These are phyloP conservation scores for Hura crepitans DNA, from an alignment of 441 rosid genomes.

Conservation along the genomic window DNA sequence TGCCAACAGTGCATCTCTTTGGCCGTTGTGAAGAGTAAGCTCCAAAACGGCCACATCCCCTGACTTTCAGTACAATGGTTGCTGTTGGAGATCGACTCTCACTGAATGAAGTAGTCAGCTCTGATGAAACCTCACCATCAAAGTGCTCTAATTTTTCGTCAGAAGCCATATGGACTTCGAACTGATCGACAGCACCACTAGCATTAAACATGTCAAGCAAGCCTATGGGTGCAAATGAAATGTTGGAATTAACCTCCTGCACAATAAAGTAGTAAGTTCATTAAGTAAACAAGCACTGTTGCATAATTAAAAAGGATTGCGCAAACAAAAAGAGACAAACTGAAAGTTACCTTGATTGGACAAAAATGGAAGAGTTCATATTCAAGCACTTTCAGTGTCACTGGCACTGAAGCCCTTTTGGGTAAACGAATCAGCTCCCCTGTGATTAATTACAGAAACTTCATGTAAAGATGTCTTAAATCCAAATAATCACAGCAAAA, in stretches of 20 bases:
- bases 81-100: conserved; percentile 40
- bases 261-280: neutral
- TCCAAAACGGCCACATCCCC: conserved; percentile 81
- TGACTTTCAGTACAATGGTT: conserved; percentile 44
- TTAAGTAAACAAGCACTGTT: neutral
- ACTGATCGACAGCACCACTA: conserved; percentile 64
- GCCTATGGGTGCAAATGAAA: conserved; percentile 80
- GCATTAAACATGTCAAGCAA: conserved; percentile 81
- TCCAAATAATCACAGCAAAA: neutral
- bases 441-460: conserved; percentile 24
- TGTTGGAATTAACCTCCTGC: conserved; percentile 57
- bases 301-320: neutral
- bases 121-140: conserved; percentile 53
- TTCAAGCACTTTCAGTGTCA: conserved; percentile 73
- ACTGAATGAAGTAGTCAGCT: conserved; percentile 36
- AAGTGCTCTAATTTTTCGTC: conserved; percentile 37
- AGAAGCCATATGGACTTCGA: conserved; percentile 35
- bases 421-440: conserved; percentile 71
- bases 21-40: conserved; percentile 72
- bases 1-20: conserved; percentile 47
- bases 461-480: neutral
- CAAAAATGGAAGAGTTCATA: conserved; percentile 87
- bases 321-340: neutral
- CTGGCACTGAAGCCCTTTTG: conserved; percentile 64
- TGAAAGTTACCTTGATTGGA: conserved; percentile 52